phyloP scores from a whole-genome alignment of 2,329 filamentous ascomycete genomes.

The Monosporascus sp. region DNA sequence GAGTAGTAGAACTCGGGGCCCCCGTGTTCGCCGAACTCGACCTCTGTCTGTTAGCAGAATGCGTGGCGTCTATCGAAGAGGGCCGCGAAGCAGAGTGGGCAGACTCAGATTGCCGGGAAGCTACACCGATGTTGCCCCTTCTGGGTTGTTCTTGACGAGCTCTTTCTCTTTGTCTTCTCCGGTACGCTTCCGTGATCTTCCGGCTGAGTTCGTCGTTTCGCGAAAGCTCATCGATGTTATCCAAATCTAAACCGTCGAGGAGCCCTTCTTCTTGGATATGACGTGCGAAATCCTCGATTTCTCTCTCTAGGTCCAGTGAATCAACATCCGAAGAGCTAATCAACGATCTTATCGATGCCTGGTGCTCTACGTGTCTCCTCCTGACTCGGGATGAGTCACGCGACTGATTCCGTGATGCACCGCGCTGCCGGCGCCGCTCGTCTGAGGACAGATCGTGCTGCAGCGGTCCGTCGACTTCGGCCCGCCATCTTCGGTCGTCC shows the following conservation, averaged over 20 bases:
- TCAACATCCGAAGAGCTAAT: conserved; percentile 76
- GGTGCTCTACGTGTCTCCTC: conserved; percentile 71
- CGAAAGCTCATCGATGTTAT: conserved; percentile 70
- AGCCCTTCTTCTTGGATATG: conserved; percentile 86
- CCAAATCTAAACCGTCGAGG: conserved; percentile 80
- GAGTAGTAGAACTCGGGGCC: conserved; percentile 35
- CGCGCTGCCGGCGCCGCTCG: conserved; percentile 33
- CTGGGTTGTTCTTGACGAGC: conserved; percentile 43
- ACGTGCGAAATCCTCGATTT: conserved; percentile 84
- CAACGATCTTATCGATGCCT: conserved; percentile 80
- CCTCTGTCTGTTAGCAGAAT: conserved; percentile 22
- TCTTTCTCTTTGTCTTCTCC: conserved; percentile 65
- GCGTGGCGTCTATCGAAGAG: conserved; percentile 16
- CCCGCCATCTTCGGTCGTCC: conserved; percentile 23
- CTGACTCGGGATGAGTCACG: conserved; percentile 33
- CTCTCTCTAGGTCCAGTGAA: conserved; percentile 73
- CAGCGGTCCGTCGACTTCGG: conserved; percentile 32
- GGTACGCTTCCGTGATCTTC: conserved; percentile 83
- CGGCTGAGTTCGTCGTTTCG: conserved; percentile 89
- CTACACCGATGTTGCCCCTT: conserved; percentile 37
- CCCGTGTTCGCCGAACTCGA: conserved; percentile 26
- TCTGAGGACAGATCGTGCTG: conserved; percentile 32
- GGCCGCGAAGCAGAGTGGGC: conserved; percentile 21
- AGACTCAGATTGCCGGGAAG: conserved; percentile 31
- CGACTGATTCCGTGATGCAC: conserved; percentile 39